Evolutionary conservation across 2,329 filamentous ascomycete genomes (phyloP), one percentile per base, ranked within the genome.

Genomic region (Xylaria sp.): DNA sequence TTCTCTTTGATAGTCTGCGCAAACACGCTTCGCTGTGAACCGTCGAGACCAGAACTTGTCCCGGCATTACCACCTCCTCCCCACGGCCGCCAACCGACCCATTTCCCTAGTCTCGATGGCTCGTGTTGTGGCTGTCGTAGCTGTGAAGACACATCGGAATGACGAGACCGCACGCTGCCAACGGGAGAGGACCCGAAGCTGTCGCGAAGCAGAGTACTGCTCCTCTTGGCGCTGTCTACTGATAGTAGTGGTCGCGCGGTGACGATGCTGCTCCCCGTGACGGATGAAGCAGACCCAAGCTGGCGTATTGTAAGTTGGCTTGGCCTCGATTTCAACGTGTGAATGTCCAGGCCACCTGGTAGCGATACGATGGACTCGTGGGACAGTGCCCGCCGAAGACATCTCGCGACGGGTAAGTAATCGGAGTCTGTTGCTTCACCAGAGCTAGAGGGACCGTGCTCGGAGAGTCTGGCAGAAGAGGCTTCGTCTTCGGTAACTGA

Each of bases 331-430:
- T 91, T 90, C 4, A 97, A 85, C 0, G 92, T 94, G 78, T 97
- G 94, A 59, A 97, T 97, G 77, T 98, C 95, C 79, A 97, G 91
- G 1, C 94, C 94, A 3, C 94, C 94, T 0, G 91, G 89, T 1
- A 97, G 87, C 0, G 94, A 98, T 73, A 98, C 88, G 70, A 98
- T 90, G 20, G 93, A 97, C 78, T 98, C 94, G 74, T 97, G 94
- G 1, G 94, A 97, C 1, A 89, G 78, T 2, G 89, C 86, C 39
- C 91, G 90, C 49, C 89, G 91, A 3, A 94, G 80, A 1, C 80
- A 79, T 62, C 81, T 79, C 62, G 81, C 83, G 65, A 79, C 80
- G 73, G 82, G 81, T 73, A 76, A 79, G 71, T 71, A 79, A 62
- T 80, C 80, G 55, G 79, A 79, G 71, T 76, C 76, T 1, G 68